These are phyloP conservation scores for Populus tomentosa DNA, from an alignment of 441 rosid genomes.

Conservation along the genomic window DNA sequence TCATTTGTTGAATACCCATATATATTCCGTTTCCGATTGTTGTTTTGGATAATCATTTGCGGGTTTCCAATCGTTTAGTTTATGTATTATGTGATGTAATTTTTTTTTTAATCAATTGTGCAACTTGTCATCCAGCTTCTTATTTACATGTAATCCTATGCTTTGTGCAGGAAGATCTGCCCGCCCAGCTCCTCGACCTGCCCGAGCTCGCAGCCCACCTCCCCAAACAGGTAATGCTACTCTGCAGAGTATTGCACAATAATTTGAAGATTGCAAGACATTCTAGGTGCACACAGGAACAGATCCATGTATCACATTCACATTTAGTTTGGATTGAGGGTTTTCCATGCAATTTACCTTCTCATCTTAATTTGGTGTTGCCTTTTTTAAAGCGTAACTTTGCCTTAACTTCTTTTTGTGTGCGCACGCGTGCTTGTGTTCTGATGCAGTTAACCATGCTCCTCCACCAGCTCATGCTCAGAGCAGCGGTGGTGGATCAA, in stretches of 20 bases:
- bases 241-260: neutral
- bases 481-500: conserved; percentile 61
- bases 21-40: neutral
- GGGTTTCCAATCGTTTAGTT: neutral
- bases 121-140: neutral
- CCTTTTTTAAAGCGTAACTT: neutral
- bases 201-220: conserved; percentile 53
- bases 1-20: neutral
- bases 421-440: neutral
- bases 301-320: neutral
- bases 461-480: conserved; percentile 82
- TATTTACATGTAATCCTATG: no score
- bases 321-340: neutral
- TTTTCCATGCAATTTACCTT: neutral
- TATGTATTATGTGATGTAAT: neutral
- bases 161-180: conserved; percentile 63
- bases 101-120: neutral
- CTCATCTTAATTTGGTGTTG: neutral
- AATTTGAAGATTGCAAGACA: neutral
- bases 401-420: neutral
- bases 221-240: conserved; percentile 44
- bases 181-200: conserved; percentile 55
- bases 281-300: neutral
- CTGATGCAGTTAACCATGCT: conserved; percentile 52
- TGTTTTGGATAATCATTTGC: neutral